Conservation (phyloP, 2,329 filamentous ascomycete species). For the Colletotrichum eremochloae region DNA sequence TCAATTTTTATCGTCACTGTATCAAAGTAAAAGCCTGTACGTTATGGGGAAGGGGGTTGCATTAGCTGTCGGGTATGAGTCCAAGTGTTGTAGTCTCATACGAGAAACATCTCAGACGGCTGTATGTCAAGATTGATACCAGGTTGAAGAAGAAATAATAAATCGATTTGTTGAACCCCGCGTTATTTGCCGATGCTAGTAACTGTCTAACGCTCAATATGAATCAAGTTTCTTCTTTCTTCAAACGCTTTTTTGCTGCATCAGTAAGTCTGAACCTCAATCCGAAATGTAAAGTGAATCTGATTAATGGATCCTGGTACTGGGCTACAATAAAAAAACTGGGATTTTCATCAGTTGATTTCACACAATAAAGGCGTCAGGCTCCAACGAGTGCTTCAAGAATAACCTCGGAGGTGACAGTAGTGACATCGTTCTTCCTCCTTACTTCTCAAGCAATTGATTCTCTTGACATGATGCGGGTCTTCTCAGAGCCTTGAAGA, state of each 20-base stretch:
- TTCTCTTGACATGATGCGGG: neutral
- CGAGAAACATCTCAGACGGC: neutral
- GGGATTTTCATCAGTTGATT: neutral
- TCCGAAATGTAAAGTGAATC: neutral
- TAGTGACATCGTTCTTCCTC: neutral
- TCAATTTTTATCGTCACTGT: neutral
- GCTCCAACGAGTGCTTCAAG: neutral
- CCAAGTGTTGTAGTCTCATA: neutral
- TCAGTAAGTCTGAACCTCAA: neutral
- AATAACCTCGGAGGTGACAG: neutral
- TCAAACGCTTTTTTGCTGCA: neutral
- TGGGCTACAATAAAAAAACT: no score
- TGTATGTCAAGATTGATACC: neutral
- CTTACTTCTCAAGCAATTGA: neutral
- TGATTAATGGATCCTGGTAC: neutral
- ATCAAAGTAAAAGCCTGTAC: neutral
- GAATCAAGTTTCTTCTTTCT: neutral
- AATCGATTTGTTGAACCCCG: neutral
- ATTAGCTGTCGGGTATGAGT: neutral
- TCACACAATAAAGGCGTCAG: neutral
- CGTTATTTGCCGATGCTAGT: neutral
- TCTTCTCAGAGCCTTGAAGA: no score
- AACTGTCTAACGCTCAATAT: neutral
- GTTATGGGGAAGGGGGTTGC: neutral
- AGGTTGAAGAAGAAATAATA: neutral